phyloP scores from a whole-genome alignment of 73 alveolate genomes.

The Paramecium tetraurelia region DNA sequence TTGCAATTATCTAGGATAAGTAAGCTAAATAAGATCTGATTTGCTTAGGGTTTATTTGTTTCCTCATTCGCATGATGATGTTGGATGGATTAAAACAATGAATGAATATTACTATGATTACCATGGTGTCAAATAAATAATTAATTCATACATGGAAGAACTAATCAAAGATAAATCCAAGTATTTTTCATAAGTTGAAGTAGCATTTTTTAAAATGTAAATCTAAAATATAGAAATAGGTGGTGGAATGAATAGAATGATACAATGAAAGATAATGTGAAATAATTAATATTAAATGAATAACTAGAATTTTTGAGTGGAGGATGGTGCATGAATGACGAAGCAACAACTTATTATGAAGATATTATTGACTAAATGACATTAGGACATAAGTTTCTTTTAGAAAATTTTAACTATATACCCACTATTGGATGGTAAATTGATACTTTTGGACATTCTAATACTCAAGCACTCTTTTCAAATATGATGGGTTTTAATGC shows the following conservation, averaged over 20 bases:
- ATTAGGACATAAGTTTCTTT: slow-evolving; percentile 85
- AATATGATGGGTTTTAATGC: slow-evolving; percentile 94
- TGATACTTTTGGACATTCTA: slow-evolving; percentile 95
- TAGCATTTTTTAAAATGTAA: slow-evolving; percentile 28
- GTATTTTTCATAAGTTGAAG: slow-evolving; percentile 55
- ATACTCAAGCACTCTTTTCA: slow-evolving; percentile 82
- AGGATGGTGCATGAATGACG: slow-evolving; percentile 98
- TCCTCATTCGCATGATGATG: slow-evolving; percentile 98
- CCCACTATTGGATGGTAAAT: slow-evolving; percentile 93
- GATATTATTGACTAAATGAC: slow-evolving; percentile 89
- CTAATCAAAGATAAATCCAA: slow-evolving; percentile 71
- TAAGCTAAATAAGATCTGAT: not conserved
- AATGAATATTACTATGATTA: slow-evolving; percentile 65
- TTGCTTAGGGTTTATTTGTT: slow-evolving; percentile 77
- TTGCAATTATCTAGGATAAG: not conserved
- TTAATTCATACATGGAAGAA: slow-evolving; percentile 62
- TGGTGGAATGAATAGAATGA: slow-evolving; percentile 58
- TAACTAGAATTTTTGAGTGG: slow-evolving; percentile 85
- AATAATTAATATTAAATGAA: not conserved
- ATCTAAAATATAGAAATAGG: not conserved
- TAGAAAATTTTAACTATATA: slow-evolving; percentile 73
- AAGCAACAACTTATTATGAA: slow-evolving; percentile 90
- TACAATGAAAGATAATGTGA: not conserved
- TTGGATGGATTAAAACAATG: slow-evolving; percentile 97
- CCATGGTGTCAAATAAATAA: slow-evolving; percentile 58